Conservation (phyloP, 192 early-diverging fungal genomes). For the Haplosporangium gracile region DNA sequence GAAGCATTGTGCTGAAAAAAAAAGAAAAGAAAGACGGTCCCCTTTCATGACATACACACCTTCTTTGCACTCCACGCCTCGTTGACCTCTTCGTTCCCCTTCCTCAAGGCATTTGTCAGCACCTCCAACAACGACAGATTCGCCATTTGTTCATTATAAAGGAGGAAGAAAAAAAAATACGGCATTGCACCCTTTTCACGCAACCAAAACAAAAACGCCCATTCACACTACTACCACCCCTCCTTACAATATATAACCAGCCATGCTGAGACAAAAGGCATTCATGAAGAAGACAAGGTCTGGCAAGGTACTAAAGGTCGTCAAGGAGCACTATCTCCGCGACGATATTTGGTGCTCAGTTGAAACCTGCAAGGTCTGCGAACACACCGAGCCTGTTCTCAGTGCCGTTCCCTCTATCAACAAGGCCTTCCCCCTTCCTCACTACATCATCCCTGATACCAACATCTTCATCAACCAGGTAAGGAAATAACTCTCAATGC, state of each 20-base stretch:
- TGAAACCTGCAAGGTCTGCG: slow-evolving; percentile 68
- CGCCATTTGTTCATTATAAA: neutral
- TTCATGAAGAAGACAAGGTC: slow-evolving; percentile 93
- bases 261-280: slow-evolving; percentile 80
- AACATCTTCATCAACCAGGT: slow-evolving; percentile 94
- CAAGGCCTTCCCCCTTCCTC: slow-evolving; percentile 61
- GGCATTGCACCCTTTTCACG: neutral
- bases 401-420: slow-evolving; percentile 66
- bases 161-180: neutral
- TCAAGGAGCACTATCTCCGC: slow-evolving; percentile 97
- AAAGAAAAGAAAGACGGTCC: slow-evolving; percentile 8
- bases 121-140: neutral
- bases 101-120: slow-evolving; percentile 18
- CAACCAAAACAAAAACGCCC: neutral
- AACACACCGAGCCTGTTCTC: slow-evolving; percentile 60
- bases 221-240: neutral
- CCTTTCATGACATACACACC: neutral
- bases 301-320: slow-evolving; percentile 92
- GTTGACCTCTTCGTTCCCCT: neutral
- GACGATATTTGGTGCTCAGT: slow-evolving; percentile 94
- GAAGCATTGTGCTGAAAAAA: neutral
- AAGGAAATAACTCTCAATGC: slow-evolving; percentile 40
- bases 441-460: slow-evolving; percentile 95
- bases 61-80: neutral
- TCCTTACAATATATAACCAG: neutral